A percentile compares a stretch with the other conserved stretches of the same genome.
Evolutionary conservation across 2,329 filamentous ascomycete genomes (phyloP).

Genomic region (Claviceps purpurea): DNA sequence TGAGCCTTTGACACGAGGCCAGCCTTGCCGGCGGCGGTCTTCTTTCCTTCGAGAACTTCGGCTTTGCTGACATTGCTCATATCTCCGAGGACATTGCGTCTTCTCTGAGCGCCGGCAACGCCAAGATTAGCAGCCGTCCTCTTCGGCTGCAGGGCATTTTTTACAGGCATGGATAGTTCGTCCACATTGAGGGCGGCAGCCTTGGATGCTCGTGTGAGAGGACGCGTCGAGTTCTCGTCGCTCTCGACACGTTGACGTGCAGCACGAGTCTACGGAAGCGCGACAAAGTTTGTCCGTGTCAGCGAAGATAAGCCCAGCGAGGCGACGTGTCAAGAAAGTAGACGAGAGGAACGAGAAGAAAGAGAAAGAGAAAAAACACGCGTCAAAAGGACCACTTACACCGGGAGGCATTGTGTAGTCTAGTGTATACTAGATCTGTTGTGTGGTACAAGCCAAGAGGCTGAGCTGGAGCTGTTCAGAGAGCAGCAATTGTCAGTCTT

Average conservation of each 20-base stretch:
- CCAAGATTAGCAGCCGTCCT: slow-evolving; percentile 41
- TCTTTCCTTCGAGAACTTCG: slow-evolving; percentile 61
- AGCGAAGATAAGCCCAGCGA: slow-evolving; percentile 3
- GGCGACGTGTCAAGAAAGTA: neutral
- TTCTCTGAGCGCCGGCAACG: slow-evolving; percentile 41
- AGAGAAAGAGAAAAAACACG: neutral
- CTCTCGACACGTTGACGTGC: slow-evolving; percentile 74
- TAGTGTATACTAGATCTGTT: slow-evolving; percentile 10
- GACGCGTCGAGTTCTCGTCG: slow-evolving; percentile 81
- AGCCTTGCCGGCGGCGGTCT: slow-evolving; percentile 48
- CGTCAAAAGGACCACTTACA: slow-evolving; percentile 14
- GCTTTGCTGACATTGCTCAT: slow-evolving; percentile 89
- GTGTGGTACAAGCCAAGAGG: slow-evolving; percentile 7
- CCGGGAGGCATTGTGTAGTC: slow-evolving; percentile 21
- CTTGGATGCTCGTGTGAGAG: slow-evolving; percentile 83
- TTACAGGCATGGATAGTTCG: slow-evolving; percentile 41
- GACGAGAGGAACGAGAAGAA: neutral
- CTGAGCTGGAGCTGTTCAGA: slow-evolving; percentile 5
- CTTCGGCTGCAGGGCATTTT: slow-evolving; percentile 58
- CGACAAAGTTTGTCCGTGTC: slow-evolving; percentile 1
- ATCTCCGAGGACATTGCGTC: slow-evolving; percentile 78
- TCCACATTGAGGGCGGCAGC: slow-evolving; percentile 60
- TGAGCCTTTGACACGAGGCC: slow-evolving; percentile 71
- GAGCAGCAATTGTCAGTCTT: slow-evolving; percentile 7
- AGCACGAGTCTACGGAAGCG: slow-evolving; percentile 43